Evolutionary conservation across 2,329 filamentous ascomycete genomes (phyloP).

Genomic region (Teratosphaeria destructans): DNA sequence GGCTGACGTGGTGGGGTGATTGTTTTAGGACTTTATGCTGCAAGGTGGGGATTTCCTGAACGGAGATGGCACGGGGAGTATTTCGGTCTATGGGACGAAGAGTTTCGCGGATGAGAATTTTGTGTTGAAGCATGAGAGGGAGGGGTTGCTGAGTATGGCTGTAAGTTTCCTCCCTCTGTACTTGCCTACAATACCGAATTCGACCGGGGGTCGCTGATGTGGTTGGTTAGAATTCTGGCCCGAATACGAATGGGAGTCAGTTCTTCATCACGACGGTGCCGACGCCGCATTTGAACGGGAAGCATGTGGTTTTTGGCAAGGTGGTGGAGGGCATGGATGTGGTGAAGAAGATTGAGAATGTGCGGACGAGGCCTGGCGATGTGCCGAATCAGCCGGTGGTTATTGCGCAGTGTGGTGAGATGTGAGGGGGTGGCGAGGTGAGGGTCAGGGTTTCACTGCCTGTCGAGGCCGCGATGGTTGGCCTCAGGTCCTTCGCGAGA

Average conservation of each 20-base stretch:
- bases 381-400: conserved; percentile 75
- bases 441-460: background rate
- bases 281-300: conserved; percentile 79
- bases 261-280: conserved; percentile 93
- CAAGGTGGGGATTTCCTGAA: conserved; percentile 95
- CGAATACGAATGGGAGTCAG: conserved; percentile 87
- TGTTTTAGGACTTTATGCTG: conserved; percentile 69
- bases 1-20: no score
- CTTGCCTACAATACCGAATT: background rate
- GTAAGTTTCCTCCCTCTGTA: conserved; percentile 39
- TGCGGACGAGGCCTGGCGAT: conserved; percentile 71
- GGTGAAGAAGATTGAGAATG: conserved; percentile 84
- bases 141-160: conserved; percentile 86
- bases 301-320: conserved; percentile 92
- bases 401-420: conserved; percentile 83
- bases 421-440: conserved; percentile 44
- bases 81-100: conserved; percentile 73
- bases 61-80: conserved; percentile 81
- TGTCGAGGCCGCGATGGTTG: background rate
- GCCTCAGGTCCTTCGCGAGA: background rate
- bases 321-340: conserved; percentile 86
- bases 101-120: conserved; percentile 91
- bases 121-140: conserved; percentile 61
- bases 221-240: conserved; percentile 64
- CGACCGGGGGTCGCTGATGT: background rate